Conservation (phyloP, 345 rosid species). For the Clausena lansium region DNA sequence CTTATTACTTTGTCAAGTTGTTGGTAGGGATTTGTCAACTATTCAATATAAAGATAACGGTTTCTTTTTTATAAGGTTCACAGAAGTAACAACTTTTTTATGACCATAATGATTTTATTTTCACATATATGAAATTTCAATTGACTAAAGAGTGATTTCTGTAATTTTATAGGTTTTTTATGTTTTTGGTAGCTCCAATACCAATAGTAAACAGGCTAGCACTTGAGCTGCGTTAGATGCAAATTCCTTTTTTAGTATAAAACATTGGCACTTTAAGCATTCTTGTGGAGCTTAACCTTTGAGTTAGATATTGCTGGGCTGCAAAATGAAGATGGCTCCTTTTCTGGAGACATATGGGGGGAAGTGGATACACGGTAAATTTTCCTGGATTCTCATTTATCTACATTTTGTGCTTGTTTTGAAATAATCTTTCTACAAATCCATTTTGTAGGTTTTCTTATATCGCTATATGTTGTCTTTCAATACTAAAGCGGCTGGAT, state of each 20-base stretch:
- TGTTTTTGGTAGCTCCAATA: neutral
- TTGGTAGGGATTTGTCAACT: neutral
- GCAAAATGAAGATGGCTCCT: conserved; percentile 96
- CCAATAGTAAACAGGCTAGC: neutral
- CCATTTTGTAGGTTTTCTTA: conserved; percentile 69
- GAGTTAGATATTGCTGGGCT: conserved; percentile 62
- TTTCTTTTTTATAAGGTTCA: neutral
- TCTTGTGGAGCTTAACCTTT: conserved; percentile 30
- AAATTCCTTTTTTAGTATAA: neutral
- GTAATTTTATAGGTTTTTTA: neutral
- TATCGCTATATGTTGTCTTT: conserved; percentile 78
- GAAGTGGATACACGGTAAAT: conserved; percentile 85
- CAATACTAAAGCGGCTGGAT: conserved; percentile 56
- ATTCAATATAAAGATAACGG: neutral
- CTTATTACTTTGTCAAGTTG: conserved; percentile 27
- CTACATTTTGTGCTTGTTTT: neutral
- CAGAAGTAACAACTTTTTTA: neutral
- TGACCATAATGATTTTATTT: neutral
- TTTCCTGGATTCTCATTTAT: conserved; percentile 10
- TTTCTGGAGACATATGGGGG: conserved; percentile 94
- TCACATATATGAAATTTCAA: neutral
- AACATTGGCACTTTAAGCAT: neutral
- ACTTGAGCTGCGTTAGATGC: neutral
- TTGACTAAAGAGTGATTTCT: neutral
- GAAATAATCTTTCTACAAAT: neutral